Percentiles rank a stretch among this genome's conserved stretches.
Evolutionary conservation across 192 early-diverging fungal genomes (phyloP).

Genomic region (Backusella psychrophila): DNA sequence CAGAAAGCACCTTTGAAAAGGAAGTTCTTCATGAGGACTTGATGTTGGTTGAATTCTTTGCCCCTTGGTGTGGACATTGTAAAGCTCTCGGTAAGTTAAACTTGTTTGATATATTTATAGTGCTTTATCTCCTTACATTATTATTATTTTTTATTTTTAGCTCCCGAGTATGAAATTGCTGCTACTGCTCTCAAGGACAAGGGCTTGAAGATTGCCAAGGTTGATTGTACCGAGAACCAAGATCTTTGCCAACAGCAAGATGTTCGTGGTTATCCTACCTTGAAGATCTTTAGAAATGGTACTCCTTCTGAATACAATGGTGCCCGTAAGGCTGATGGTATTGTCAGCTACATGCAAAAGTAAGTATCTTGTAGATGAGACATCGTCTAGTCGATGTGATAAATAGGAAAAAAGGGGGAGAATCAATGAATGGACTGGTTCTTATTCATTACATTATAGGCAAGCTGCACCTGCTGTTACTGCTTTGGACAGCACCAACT

Average conservation of each 20-base stretch:
- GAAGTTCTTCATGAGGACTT: conserved; percentile 63
- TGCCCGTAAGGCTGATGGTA: conserved; percentile 80
- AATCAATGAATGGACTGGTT: not conserved
- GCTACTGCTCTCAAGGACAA: conserved; percentile 79
- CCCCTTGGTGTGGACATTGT: conserved; percentile 99
- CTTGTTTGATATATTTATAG: not conserved
- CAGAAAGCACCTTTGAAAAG: conserved; percentile 58
- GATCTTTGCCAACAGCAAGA: conserved; percentile 80
- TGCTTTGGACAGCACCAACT: conserved; percentile 59
- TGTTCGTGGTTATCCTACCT: conserved; percentile 89
- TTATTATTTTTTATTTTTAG: conserved; percentile 30
- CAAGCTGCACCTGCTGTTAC: conserved; percentile 84
- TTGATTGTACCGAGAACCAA: conserved; percentile 92
- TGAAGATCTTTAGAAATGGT: conserved; percentile 88
- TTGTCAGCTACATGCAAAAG: conserved; percentile 94
- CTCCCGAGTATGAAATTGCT: conserved; percentile 92
- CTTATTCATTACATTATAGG: conserved; percentile 30
- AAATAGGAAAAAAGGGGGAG: not conserved
- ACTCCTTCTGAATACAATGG: conserved; percentile 77
- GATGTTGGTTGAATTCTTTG: conserved; percentile 92
- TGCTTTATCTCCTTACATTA: not conserved
- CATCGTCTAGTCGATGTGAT: not conserved
- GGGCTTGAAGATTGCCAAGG: conserved; percentile 84
- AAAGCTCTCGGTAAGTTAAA: conserved; percentile 65
- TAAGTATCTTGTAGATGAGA: conserved; percentile 28